Percentiles rank a stretch among this genome's conserved stretches.
Conservation (phyloP, 768 basidiomycete genomes). For the Termitomyces sp. region DNA sequence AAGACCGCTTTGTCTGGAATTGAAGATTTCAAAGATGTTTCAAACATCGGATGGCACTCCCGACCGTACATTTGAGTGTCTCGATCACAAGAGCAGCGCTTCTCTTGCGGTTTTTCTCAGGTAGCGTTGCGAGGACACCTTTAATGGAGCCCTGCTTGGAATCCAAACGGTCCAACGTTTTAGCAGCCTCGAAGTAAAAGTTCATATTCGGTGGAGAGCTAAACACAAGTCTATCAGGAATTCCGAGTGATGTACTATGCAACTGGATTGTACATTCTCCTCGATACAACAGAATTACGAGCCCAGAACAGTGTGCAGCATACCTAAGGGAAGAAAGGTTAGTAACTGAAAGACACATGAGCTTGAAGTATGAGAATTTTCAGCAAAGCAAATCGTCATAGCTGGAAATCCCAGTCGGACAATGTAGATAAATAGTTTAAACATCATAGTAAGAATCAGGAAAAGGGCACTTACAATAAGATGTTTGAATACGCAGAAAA, state of each 20-base stretch:
- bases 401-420: conserved; percentile 58
- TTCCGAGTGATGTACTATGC: conserved; percentile 8
- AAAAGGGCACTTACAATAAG: conserved; percentile 2
- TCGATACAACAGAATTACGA: conserved; percentile 4
- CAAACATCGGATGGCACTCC: background rate
- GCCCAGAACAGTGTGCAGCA: background rate
- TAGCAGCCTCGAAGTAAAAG: conserved; percentile 90
- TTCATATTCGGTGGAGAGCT: conserved; percentile 51
- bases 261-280: conserved; percentile 15
- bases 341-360: background rate
- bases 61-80: conserved; percentile 83
- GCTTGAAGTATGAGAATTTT: conserved; percentile 6
- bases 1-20: conserved; percentile 72
- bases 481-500: background rate
- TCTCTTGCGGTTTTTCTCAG: conserved; percentile 70
- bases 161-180: conserved; percentile 79
- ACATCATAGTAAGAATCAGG: conserved; percentile 41
- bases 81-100: conserved; percentile 88
- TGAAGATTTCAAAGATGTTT: background rate
- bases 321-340: conserved; percentile 8
- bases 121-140: conserved; percentile 66
- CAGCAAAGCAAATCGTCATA: conserved; percentile 43
- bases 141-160: conserved; percentile 91
- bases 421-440: conserved; percentile 81
- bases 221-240: conserved; percentile 22